Evolutionary conservation across 2,329 filamentous ascomycete species (phyloP).

Genomic region (Colletotrichum sp.): DNA sequence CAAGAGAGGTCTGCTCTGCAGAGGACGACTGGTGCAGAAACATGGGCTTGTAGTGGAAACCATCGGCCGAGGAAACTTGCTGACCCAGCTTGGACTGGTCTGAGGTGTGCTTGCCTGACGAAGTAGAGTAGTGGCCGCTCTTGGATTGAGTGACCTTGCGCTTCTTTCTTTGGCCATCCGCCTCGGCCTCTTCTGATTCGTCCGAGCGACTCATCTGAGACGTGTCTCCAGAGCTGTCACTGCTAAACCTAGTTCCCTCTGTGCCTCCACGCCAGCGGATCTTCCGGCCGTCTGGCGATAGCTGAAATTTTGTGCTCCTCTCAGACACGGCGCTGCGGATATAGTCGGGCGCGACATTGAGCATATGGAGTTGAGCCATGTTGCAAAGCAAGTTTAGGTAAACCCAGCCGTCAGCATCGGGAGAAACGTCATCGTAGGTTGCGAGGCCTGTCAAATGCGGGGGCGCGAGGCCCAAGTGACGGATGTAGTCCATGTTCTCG

Average conservation of each 20-base stretch:
- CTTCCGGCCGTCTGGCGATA: conserved; percentile 79
- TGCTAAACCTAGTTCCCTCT: conserved; percentile 69
- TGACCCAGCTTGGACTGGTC: conserved; percentile 42
- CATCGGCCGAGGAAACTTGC: conserved; percentile 44
- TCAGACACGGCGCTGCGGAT: conserved; percentile 74
- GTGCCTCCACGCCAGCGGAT: conserved; percentile 78
- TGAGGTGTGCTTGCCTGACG: conserved; percentile 35
- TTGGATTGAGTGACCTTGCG: conserved; percentile 40
- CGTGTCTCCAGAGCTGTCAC: conserved; percentile 61
- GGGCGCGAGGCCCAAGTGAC: conserved; percentile 72
- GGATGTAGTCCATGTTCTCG: conserved; percentile 82
- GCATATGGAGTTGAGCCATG: conserved; percentile 83
- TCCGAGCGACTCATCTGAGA: conserved; percentile 53
- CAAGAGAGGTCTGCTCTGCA: conserved; percentile 50
- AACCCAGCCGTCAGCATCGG: conserved; percentile 77
- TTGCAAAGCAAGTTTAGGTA: conserved; percentile 82
- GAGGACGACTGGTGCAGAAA: conserved; percentile 58
- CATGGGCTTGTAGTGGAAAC: conserved; percentile 69
- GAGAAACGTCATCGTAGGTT: conserved; percentile 50
- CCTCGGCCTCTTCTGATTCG: conserved; percentile 51
- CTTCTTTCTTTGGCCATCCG: conserved; percentile 49
- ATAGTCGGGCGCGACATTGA: conserved; percentile 82
- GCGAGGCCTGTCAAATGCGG: conserved; percentile 47
- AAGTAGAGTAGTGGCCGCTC: conserved; percentile 30
- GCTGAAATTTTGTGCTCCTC: conserved; percentile 76